Evolutionary conservation across 495 filamentous ascomycete genomes (phyloP), one percentile per base, ranked within the genome.

Genomic region (Xylaria cubensis): DNA sequence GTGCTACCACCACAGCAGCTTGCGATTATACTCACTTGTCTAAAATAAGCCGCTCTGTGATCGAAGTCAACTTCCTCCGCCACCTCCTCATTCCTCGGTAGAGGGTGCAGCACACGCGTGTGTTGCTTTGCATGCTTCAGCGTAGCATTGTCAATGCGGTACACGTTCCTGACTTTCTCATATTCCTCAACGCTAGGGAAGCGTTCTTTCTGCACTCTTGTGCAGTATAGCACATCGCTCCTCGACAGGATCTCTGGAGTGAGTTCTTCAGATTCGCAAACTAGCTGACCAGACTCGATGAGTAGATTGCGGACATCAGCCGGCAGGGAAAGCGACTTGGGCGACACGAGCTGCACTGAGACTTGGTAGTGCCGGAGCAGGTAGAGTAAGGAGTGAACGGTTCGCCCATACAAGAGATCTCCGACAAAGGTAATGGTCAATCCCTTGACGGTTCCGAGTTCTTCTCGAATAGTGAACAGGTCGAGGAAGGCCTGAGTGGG

Each of bases 401-500:
- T 94, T 64, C 96, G 91, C 56, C 96, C 96, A 81, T 97, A 96
- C 73, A 90, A 90, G 53, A 99, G 89, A 77, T 99, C 96, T 76
- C 96, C 96, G 64, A 91, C 88, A 80, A 99, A 99, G 65, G 96
- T 99, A 80, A 99, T 95, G 62, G 93, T 97, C 73, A 98, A 85
- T 51, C 94, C 94, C 74, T 93, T 93, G 65, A 98, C 95, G 5
- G 94, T 97, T 68, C 96, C 96, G 24, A 98, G 87, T 83, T 99
- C 96, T 82, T 99, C 94, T 67, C 97, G 91, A 80, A 99, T 98
- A 48, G 96, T 99, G 87, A 97, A 98, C 73, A 99, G 89, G 77
- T 99, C 96, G n/a, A 98, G 87, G 90, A 99, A 94, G 5, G 96
- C 96, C 82, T 99, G 96, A 0, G 97, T 98, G 4, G 96, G 96